Base-by-base conservation (phyloP, 2,329 filamentous ascomycete genomes). In the Monosporascus sp. region DNA sequence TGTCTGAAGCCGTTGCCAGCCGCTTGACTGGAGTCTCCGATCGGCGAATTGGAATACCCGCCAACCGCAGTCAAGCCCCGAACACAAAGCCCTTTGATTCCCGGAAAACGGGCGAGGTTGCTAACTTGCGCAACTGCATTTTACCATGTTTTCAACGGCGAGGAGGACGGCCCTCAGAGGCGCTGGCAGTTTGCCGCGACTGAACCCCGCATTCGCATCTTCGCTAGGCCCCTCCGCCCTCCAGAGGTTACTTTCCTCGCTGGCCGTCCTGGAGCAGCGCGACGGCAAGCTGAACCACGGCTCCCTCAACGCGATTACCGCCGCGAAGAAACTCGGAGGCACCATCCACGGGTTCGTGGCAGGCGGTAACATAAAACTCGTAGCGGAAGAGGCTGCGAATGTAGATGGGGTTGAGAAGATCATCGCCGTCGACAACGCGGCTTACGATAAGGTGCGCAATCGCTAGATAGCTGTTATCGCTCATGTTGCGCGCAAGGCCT, bases 391-490 rank as follows among this genome's bases (percentile, higher is more conserved):
- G 73, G 91, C 89, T 24, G 88, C 91, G 58, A 96, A 96, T 74
- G 86, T 96, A 39, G 84, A 90, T 60, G 94, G 94, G 27, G 75
- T 99, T 41, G 90, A 96, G 64, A 97, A 97, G 79, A 83, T 99
- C 56, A 82, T 99, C 63, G 85, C 84, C 43, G 86, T 97, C 20
- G 89, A 97, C 59, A 97, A 90, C 72, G 84, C 77, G 51, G 88
- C 90, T 49, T 99, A 99, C 68, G 92, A 97, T 66, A 96, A 92
- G 84, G 90, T 92, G 65, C 43, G 54, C 25, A 15, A 17, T 11
- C 31, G 14, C 31, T 35, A 5, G 31, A 35, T 5, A 35, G 31
- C 31, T 5, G 31, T 35, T 35, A 14, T 35, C 31, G 31, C 31
- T 35, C 31, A 14, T 35, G 31, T 35, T 35, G 9, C 31, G 31